Conservation (phyloP, 2,329 filamentous ascomycete genomes). For the Coleophoma crateriformis region DNA sequence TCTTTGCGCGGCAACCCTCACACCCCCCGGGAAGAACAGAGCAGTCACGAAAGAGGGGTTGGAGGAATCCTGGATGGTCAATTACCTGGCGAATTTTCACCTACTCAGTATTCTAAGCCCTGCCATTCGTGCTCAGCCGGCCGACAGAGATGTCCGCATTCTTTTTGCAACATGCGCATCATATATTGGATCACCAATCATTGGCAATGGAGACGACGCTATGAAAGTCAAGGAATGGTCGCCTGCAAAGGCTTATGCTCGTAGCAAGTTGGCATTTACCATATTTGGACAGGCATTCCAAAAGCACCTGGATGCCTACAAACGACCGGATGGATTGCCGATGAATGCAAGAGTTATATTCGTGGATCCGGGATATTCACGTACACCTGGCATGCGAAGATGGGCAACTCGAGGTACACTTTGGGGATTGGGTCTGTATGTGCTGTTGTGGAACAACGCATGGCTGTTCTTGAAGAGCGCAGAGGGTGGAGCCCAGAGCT, state of each 20-base stretch:
- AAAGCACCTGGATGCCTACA: conserved; percentile 81
- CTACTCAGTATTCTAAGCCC: conserved; percentile 86
- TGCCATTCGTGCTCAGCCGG: conserved; percentile 82
- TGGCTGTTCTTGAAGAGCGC: conserved; percentile 88
- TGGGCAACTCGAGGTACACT: conserved; percentile 85
- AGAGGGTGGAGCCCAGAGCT: conserved; percentile 76
- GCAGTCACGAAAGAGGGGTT: conserved; percentile 70
- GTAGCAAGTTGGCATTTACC: conserved; percentile 75
- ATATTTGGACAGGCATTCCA: conserved; percentile 87
- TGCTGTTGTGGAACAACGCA: conserved; percentile 71
- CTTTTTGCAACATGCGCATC: conserved; percentile 82
- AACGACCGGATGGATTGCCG: conserved; percentile 75
- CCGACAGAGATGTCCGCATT: conserved; percentile 88
- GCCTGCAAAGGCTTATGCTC: conserved; percentile 52
- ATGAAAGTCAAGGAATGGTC: conserved; percentile 46
- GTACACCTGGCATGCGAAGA: conserved; percentile 81
- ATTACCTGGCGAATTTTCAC: conserved; percentile 95
- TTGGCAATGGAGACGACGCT: conserved; percentile 43
- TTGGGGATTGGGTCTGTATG: conserved; percentile 71
- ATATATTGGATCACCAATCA: conserved; percentile 73
- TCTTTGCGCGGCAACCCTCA: conserved; percentile 75
- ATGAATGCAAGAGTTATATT: conserved; percentile 80
- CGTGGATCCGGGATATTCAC: conserved; percentile 78
- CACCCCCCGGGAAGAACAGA: conserved; percentile 57
- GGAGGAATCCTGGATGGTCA: conserved; percentile 88